These are phyloP conservation scores for Rhazya stricta DNA, from an alignment of 257 asterid species.

Conservation along the genomic window DNA sequence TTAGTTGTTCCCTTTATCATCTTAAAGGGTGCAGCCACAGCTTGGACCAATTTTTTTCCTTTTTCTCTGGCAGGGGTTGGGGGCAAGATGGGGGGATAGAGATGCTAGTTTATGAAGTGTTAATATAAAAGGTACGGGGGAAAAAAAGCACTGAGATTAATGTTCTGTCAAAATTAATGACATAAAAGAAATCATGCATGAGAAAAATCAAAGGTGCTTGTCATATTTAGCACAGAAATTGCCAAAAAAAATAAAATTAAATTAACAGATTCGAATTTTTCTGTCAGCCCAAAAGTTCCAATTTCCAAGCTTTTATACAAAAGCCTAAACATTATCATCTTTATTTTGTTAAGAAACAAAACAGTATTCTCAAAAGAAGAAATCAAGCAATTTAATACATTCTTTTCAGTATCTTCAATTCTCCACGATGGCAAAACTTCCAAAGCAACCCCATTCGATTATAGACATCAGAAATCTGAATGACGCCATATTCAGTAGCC, in stretches of 20 bases:
- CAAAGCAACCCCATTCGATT: not conserved
- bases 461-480: not conserved
- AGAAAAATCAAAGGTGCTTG: no score
- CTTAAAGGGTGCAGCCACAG: no score
- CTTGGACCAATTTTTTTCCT: not conserved
- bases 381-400: not conserved
- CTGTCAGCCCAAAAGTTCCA: not conserved
- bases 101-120: not conserved
- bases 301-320: not conserved
- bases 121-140: not conserved
- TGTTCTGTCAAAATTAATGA: not conserved
- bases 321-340: not conserved
- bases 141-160: not conserved
- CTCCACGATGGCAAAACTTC: not conserved
- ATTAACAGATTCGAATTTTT: not conserved
- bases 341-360: not conserved
- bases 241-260: not conserved
- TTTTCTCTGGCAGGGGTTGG: no score
- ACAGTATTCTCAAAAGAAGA: not conserved
- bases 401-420: not conserved
- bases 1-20: not conserved
- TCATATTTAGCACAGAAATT: not conserved
- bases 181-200: not conserved
- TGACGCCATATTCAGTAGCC: not conserved
- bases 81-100: not conserved